A percentile compares a stretch with the other conserved stretches of the same genome.
phyloP scores from a whole-genome alignment of 306 rosid genomes.

The Acacia melanoxylon region DNA sequence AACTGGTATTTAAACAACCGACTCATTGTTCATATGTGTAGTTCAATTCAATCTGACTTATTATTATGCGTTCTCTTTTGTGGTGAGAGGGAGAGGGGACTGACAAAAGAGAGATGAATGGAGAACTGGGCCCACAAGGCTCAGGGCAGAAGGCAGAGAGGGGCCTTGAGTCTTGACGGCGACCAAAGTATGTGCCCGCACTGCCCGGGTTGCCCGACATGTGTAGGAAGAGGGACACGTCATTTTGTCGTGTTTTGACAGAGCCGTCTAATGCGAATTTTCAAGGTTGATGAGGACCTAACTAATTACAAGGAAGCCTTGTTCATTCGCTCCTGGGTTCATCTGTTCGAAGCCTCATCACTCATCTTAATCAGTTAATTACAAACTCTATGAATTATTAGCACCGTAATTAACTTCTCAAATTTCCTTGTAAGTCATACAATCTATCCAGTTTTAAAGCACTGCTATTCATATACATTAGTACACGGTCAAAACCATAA shows the following conservation, averaged over 20 bases:
- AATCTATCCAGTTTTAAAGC: too few relatives aligned
- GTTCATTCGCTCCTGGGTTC: background rate
- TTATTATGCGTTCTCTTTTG: too few relatives aligned
- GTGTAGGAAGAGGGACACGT: background rate
- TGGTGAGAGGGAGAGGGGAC: background rate
- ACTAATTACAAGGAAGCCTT: background rate
- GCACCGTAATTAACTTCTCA: too few relatives aligned
- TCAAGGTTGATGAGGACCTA: background rate
- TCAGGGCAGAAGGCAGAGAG: background rate
- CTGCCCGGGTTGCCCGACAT: slow-evolving; percentile 53
- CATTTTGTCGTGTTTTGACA: slow-evolving; percentile 19
- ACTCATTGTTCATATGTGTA: background rate
- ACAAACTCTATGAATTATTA: too few relatives aligned
- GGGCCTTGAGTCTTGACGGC: slow-evolving; percentile 55
- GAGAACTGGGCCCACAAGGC: background rate
- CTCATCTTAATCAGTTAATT: too few relatives aligned
- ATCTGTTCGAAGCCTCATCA: too few relatives aligned
- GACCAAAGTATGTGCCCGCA: slow-evolving; percentile 37
- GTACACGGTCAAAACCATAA: too few relatives aligned
- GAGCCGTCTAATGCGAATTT: slow-evolving; percentile 27
- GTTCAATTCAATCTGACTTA: background rate
- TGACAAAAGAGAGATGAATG: slow-evolving; percentile 10
- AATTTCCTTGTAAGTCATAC: too few relatives aligned
- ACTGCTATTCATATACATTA: too few relatives aligned
- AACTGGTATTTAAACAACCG: too few relatives aligned